phyloP scores from a whole-genome alignment of 495 filamentous ascomycete species.

The Staphylotrichum tortipilum region DNA sequence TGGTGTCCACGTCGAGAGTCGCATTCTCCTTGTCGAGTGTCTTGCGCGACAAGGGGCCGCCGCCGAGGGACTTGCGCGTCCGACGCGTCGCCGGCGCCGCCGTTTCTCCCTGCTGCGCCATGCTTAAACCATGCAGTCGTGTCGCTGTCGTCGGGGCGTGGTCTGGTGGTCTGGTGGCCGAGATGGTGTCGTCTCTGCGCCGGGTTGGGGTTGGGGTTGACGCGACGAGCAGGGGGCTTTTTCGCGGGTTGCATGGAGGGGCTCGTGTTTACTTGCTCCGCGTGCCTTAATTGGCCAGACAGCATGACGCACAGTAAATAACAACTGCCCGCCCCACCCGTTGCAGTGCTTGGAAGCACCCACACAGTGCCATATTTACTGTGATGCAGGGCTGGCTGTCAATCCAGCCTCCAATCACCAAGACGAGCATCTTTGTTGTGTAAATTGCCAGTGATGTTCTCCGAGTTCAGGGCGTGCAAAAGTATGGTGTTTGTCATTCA shows the following conservation, averaged over 20 bases:
- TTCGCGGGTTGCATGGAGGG: not conserved
- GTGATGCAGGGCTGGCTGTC: too few relatives aligned
- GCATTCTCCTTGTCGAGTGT: conserved; percentile 63
- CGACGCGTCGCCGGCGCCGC: conserved; percentile 48
- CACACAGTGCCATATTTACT: too few relatives aligned
- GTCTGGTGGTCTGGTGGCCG: not conserved
- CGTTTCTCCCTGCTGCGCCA: conserved; percentile 39
- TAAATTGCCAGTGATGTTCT: too few relatives aligned
- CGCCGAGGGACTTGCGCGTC: conserved; percentile 70
- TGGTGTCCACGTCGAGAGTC: conserved; percentile 50
- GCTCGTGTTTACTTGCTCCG: not conserved
- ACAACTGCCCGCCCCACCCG: not conserved
- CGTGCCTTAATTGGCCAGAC: not conserved
- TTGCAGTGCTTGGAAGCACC: too few relatives aligned
- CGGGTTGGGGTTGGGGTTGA: not conserved
- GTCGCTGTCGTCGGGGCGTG: conserved; percentile 1
- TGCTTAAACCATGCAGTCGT: conserved; percentile 13
- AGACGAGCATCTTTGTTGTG: too few relatives aligned
- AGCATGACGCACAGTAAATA: not conserved
- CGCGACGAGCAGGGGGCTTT: conserved; percentile 1
- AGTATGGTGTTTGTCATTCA: too few relatives aligned
- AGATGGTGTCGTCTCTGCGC: not conserved
- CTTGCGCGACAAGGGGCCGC: conserved; percentile 51
- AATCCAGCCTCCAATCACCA: too few relatives aligned
- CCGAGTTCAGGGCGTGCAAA: too few relatives aligned